A percentile compares a stretch with the other conserved stretches of the same genome.
These are phyloP conservation scores for Kodamaea sp. DNA, from an alignment of 1,139 yeast genomes.

Conservation along the genomic window DNA sequence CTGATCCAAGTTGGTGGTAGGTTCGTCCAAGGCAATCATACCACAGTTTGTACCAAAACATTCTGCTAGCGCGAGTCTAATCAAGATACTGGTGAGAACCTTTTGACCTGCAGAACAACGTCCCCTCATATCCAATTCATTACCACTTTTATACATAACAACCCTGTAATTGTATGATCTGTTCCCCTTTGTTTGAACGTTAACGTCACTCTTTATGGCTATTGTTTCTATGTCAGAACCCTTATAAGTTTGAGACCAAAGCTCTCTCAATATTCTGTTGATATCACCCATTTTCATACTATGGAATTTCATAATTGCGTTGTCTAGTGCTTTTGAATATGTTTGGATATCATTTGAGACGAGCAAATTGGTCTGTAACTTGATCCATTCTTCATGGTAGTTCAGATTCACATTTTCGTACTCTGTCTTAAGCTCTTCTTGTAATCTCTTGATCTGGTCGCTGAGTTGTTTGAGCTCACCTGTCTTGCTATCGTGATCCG, in stretches of 20 bases:
- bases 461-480: conserved; percentile 88
- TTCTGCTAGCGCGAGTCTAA: conserved; percentile 89
- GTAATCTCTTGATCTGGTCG: conserved; percentile 62
- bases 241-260: conserved; percentile 92
- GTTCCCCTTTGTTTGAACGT: conserved; percentile 56
- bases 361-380: conserved; percentile 71
- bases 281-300: conserved; percentile 90
- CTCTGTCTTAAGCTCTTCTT: conserved; percentile 65
- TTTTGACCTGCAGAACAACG: conserved; percentile 98
- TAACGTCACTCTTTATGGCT: conserved; percentile 79
- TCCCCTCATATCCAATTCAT: conserved; percentile 96
- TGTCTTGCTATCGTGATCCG: conserved; percentile 71
- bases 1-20: conserved; percentile 91
- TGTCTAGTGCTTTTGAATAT: conserved; percentile 83
- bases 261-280: conserved; percentile 80
- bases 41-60: conserved; percentile 96
- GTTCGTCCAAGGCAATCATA: conserved; percentile 94
- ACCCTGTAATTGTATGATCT: conserved; percentile 89
- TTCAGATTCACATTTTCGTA: conserved; percentile 64
- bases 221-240: conserved; percentile 96
- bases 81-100: conserved; percentile 88
- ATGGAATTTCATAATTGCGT: conserved; percentile 93
- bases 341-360: conserved; percentile 85
- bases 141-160: conserved; percentile 90
- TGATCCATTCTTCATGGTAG: conserved; percentile 73